Evolutionary conservation across 202 grass and related monocot species (phyloP), one percentile per base, ranked within the genome.

Genomic region (Sporobolus alterniflorus): DNA sequence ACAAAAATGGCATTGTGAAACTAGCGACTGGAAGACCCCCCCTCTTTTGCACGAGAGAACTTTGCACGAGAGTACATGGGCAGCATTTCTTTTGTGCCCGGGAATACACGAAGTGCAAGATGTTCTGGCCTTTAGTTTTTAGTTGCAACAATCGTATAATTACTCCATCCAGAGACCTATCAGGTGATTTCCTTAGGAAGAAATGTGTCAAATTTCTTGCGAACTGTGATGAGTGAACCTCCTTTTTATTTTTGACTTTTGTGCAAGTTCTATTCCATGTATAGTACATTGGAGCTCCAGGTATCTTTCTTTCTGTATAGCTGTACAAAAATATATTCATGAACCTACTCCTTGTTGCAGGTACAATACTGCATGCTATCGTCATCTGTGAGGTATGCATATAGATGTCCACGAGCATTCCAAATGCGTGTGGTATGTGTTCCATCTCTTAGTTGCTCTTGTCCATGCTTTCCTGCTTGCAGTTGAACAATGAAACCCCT

Each of bases 271-370:
- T 21, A 44, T 25, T 69, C 18, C 10, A 55, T 55, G 7, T 5
- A n/a, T 31, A 54, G 13, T 73, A 2, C 67, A 50, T 17, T 48
- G 26, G 40, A 50, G 49, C 61, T 7, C 36, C 56, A 36, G 43
- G 33, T 84, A 1, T 51, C 6, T 47, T 82, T 68, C 22, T 60
- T 88, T 75, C 14, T 73, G 13, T 76, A 64, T 39, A 36, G 25
- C 42, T 15, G 64, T 82, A 34, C 32, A 56, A 20, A 6, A 46
- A 43, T 77, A 76, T 93, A 92, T 88, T 90, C 67, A 93, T 83
- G 78, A 21, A 76, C 64, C 48, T 88, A 65, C 71, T 89, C 79
- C 71, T 91, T 74, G 7, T 74, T 94, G 91, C 86, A 94, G 92
- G 88, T 83, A 69, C 46, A 63, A 30, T 42, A 29, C 13, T 75